Evolutionary conservation across 768 basidiomycete genomes (phyloP).

Genomic region (Termitomyces sp.): DNA sequence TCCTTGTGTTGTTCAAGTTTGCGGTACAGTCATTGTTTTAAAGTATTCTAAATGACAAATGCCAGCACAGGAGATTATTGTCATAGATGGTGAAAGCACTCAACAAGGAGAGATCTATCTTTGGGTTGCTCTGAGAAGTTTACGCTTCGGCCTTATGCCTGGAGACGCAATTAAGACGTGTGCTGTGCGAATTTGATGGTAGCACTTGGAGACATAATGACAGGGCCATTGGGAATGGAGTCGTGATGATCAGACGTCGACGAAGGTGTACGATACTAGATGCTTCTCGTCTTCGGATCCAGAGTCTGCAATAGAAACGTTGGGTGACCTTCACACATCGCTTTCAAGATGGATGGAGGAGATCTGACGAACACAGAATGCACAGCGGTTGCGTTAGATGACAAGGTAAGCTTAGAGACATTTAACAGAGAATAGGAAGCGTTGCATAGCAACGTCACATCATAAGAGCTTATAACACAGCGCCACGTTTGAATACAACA

Average conservation of each 20-base stretch:
- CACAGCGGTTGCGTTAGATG: too few relatives aligned
- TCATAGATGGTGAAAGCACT: too few relatives aligned
- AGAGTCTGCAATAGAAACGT: not conserved
- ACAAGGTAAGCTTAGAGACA: not conserved
- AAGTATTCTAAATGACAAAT: too few relatives aligned
- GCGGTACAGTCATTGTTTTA: not conserved
- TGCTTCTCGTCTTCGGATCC: not conserved
- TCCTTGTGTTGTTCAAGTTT: not conserved
- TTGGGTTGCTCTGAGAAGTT: too few relatives aligned
- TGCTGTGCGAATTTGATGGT: not conserved
- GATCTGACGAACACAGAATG: too few relatives aligned
- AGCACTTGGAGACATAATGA: not conserved
- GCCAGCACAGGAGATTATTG: too few relatives aligned
- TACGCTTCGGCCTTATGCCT: too few relatives aligned
- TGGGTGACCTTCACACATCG: not conserved
- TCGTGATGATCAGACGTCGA: not conserved
- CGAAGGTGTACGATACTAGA: not conserved
- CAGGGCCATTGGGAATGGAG: not conserved
- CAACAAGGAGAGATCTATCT: too few relatives aligned
- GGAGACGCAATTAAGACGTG: too few relatives aligned
- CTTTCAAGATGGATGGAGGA: too few relatives aligned
- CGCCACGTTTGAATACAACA: not conserved
- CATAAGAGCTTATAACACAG: not conserved
- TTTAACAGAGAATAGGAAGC: not conserved
- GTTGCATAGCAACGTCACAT: not conserved